Conservation (phyloP, 305 asterid species). For the Salvia sclarea region DNA sequence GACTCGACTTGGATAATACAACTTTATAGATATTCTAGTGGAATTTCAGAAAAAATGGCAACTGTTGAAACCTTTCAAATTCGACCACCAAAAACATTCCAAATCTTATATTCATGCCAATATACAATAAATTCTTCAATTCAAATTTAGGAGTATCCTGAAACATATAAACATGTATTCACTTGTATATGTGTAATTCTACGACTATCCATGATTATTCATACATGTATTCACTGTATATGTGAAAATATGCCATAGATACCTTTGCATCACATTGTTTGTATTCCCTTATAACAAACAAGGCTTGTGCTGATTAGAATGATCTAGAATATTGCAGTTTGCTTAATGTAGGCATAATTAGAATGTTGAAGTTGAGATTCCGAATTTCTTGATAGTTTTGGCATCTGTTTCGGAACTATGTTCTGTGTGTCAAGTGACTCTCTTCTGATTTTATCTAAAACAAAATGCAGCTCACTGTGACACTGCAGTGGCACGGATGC, state of each 20-base stretch:
- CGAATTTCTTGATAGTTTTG: not conserved
- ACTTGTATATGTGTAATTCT: too few species aligned
- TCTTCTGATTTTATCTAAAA: too few species aligned
- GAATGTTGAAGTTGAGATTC: not conserved
- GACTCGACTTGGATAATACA: not conserved
- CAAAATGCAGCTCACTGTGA: constrained; percentile 63
- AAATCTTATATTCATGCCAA: not conserved
- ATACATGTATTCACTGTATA: too few species aligned
- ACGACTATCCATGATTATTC: too few species aligned
- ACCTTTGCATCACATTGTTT: not conserved
- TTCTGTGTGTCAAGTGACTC: not conserved
- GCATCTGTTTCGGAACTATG: not conserved
- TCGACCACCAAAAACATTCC: not conserved
- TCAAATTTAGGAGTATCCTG: too few species aligned
- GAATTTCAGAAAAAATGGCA: not conserved
- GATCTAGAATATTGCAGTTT: not conserved
- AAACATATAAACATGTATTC: too few species aligned
- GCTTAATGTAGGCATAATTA: not conserved
- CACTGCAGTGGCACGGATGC: constrained; percentile 60
- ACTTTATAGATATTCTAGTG: not conserved
- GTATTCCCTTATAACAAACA: not conserved
- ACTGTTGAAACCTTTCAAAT: not conserved
- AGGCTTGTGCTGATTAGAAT: not conserved
- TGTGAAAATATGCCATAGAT: too few species aligned
- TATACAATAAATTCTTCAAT: too few species aligned